phyloP scores from a whole-genome alignment of 768 basidiomycete genomes.

The Tulasnella sp. region DNA sequence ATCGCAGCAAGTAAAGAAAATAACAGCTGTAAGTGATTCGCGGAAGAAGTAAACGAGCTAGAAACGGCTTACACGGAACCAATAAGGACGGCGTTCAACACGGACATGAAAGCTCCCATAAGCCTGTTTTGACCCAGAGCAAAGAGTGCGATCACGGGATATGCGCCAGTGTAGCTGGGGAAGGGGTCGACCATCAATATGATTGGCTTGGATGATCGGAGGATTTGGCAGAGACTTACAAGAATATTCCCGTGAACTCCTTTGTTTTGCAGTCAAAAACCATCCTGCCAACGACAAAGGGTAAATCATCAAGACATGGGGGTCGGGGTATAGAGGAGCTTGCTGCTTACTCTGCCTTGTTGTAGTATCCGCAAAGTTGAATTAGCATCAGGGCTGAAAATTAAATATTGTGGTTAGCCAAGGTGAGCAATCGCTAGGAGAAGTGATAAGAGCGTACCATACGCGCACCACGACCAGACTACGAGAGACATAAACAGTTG shows the following conservation, averaged over 20 bases:
- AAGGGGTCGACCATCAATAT: background rate
- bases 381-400: constrained; percentile 1
- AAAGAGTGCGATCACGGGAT: constrained; percentile 33
- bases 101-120: constrained; percentile 26
- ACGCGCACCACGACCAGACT: constrained; percentile 27
- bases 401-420: background rate
- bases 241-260: constrained; percentile 30
- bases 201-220: background rate
- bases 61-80: constrained; percentile 21
- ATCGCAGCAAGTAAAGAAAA: background rate
- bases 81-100: constrained; percentile 30
- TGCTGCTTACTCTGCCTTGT: background rate
- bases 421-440: no score
- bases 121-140: constrained; percentile 32
- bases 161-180: constrained; percentile 27
- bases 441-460: background rate
- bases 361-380: constrained; percentile 28
- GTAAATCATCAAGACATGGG: background rate
- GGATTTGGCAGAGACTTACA: constrained; percentile 15
- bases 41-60: background rate
- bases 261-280: constrained; percentile 28
- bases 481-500: constrained; percentile 29
- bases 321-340: background rate
- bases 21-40: background rate
- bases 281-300: background rate